Evolutionary conservation across 2,329 filamentous ascomycete species (phyloP).

Genomic region (Colletotrichum abscissum): DNA sequence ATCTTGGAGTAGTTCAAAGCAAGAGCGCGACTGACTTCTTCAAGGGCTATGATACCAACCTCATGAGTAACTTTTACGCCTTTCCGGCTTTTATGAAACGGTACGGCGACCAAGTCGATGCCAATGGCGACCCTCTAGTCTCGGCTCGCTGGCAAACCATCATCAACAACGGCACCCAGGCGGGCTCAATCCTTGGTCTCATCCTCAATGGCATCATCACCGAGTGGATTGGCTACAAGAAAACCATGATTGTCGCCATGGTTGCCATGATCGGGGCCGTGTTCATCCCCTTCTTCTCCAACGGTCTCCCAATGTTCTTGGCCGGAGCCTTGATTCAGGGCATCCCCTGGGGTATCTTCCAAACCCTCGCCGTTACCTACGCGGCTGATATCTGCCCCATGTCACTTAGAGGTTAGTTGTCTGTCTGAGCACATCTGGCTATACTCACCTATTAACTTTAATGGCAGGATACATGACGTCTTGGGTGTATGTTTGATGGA

Average conservation of each 20-base stretch:
- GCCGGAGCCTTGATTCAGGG: slow-evolving; percentile 51
- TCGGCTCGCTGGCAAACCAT: slow-evolving; percentile 63
- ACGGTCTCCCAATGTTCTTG: slow-evolving; percentile 50
- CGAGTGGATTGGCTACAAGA: slow-evolving; percentile 54
- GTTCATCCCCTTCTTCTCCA: slow-evolving; percentile 59
- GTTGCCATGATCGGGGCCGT: slow-evolving; percentile 53
- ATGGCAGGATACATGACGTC: slow-evolving; percentile 23
- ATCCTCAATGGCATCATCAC: slow-evolving; percentile 59
- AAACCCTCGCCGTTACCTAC: slow-evolving; percentile 50
- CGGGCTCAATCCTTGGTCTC: slow-evolving; percentile 61
- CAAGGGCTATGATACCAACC: slow-evolving; percentile 50
- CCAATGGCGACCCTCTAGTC: slow-evolving; percentile 55
- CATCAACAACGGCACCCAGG: slow-evolving; percentile 54
- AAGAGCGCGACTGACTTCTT: neutral
- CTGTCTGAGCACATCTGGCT: slow-evolving; percentile 51
- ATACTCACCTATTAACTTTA: neutral
- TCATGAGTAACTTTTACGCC: slow-evolving; percentile 51
- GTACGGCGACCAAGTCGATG: slow-evolving; percentile 51
- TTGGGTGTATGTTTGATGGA: slow-evolving; percentile 42
- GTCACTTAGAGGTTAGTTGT: slow-evolving; percentile 45
- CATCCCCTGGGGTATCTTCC: slow-evolving; percentile 48
- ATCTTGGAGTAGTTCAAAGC: neutral
- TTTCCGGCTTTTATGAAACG: slow-evolving; percentile 47
- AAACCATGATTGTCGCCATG: slow-evolving; percentile 56
- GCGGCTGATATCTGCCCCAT: slow-evolving; percentile 51